Base-by-base conservation (phyloP, 1,139 yeast genomes). In the Eremothecium sinecaudum region DNA sequence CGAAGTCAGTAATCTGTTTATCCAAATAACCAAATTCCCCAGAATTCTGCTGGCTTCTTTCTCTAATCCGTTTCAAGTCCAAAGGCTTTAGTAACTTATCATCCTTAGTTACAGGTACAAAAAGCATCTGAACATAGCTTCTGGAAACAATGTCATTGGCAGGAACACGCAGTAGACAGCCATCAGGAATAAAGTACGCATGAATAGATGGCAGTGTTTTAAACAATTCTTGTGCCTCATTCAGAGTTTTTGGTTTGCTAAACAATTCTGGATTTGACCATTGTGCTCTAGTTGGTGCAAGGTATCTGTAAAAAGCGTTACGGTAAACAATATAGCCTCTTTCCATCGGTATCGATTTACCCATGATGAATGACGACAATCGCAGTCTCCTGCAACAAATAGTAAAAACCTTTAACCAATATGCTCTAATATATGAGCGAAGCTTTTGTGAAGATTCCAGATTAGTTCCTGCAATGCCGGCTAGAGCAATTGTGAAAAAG, bases 121-220 rank as follows among this genome's bases (percentile, higher is more conserved):
- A 90, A 41, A 86, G 59, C 33, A 70, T 68, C 46, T 71, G 75
- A 23, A 79, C 70, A 44, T 67, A 73, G 31, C 66, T 70, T 42
- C 86, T 65, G 0, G 92, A 73, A 17, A 80, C 74, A 7, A 77
- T 75, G 51, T 86, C 96, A 42, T 73, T 71, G 39, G 74, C 79
- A 1, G 98, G 98, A 0, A 87, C 98, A 35, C 98, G 71, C 24
- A 86, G 75, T 50, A 73, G 79, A 31, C 65, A 64, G 2, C 99
- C 98, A 58, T 83, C 78, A 1, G 84, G 84, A 2, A 79, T 71
- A 51, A 80, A 81, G 33, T 63, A 67, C 2, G 79, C 75, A 25
- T 61, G 61, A 0, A 65, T 53, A 2, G 51, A 41, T 1, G 66
- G 59, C 36, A 70, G 55, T 6, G 62, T 59, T 14, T 54, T 47